These are phyloP conservation scores for Circinella umbellata DNA, from an alignment of 371 early-diverging fungal species.

Conservation along the genomic window DNA sequence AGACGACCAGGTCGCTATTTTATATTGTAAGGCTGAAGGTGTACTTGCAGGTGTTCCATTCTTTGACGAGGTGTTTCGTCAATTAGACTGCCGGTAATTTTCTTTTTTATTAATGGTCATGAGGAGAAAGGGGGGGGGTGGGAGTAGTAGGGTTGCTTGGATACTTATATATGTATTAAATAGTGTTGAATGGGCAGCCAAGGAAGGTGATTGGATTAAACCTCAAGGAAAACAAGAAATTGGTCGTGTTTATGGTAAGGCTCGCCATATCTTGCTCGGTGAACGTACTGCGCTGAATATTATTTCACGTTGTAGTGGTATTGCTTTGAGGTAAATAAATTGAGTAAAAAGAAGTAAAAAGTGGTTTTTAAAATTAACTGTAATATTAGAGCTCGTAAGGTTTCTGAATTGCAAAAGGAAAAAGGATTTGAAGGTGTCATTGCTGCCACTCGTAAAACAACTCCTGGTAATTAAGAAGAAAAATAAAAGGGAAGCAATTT, in stretches of 20 bases:
- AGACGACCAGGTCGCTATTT: constrained; percentile 77
- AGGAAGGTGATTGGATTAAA: constrained; percentile 81
- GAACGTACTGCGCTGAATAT: constrained; percentile 96
- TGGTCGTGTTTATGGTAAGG: constrained; percentile 85
- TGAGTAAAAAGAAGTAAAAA: background rate
- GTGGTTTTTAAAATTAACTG: background rate
- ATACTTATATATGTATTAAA: background rate
- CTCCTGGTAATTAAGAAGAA: constrained; percentile 70
- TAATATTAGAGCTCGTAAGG: constrained; percentile 56
- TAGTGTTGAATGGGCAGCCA: constrained; percentile 84
- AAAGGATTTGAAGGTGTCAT: constrained; percentile 86
- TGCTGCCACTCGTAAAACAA: constrained; percentile 98
- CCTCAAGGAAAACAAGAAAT: constrained; percentile 72
- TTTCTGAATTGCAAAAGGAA: constrained; percentile 71
- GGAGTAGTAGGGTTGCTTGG: too few species aligned
- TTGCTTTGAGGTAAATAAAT: constrained; percentile 75
- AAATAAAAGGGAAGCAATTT: constrained; percentile 15
- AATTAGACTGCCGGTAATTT: constrained; percentile 83
- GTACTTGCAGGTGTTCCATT: constrained; percentile 96
- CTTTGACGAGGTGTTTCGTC: constrained; percentile 92
- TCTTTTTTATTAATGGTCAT: too few species aligned
- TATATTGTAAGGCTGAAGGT: constrained; percentile 92
- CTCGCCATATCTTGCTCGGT: constrained; percentile 87
- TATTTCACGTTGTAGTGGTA: constrained; percentile 92
- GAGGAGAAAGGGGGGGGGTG: too few species aligned